Percentiles rank a stretch among this genome's conserved stretches.
Conservation (phyloP, 2,329 filamentous ascomycete species). For the Diplodia intermedia region DNA sequence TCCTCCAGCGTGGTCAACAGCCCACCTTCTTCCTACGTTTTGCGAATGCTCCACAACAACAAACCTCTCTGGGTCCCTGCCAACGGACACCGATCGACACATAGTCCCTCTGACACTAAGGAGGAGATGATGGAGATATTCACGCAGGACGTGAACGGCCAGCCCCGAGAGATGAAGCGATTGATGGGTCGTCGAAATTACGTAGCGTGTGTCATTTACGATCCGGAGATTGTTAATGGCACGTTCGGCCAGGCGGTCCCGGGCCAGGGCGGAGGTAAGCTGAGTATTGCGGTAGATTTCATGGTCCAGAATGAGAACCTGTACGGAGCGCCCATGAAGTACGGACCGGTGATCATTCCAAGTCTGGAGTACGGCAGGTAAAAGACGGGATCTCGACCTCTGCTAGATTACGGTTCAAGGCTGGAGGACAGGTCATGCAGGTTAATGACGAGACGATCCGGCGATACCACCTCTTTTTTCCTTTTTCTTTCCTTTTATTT, state of each 20-base stretch:
- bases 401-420: background rate
- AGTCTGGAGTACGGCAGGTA: constrained; percentile 62
- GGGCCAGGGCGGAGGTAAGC: constrained; percentile 52
- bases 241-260: constrained; percentile 50
- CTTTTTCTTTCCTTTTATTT: constrained; percentile 1
- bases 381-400: background rate
- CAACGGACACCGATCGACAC: constrained; percentile 77
- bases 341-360: constrained; percentile 94
- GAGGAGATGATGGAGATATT: constrained; percentile 99
- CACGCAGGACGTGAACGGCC: constrained; percentile 88
- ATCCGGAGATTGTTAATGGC: constrained; percentile 75
- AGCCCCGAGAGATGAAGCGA: constrained; percentile 81
- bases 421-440: background rate
- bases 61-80: constrained; percentile 88
- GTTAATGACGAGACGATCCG: constrained; percentile 15
- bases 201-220: constrained; percentile 90
- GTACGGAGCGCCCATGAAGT: constrained; percentile 86
- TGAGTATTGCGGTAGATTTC: constrained; percentile 94
- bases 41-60: constrained; percentile 95
- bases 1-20: constrained; percentile 90
- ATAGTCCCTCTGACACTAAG: constrained; percentile 86
- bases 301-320: constrained; percentile 92
- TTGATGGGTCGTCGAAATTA: constrained; percentile 95
- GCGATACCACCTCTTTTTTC: constrained; percentile 26
- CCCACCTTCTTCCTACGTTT: constrained; percentile 81